These are phyloP conservation scores for Tubosaeta brunneosetosa DNA, from an alignment of 768 basidiomycete genomes.

Conservation along the genomic window DNA sequence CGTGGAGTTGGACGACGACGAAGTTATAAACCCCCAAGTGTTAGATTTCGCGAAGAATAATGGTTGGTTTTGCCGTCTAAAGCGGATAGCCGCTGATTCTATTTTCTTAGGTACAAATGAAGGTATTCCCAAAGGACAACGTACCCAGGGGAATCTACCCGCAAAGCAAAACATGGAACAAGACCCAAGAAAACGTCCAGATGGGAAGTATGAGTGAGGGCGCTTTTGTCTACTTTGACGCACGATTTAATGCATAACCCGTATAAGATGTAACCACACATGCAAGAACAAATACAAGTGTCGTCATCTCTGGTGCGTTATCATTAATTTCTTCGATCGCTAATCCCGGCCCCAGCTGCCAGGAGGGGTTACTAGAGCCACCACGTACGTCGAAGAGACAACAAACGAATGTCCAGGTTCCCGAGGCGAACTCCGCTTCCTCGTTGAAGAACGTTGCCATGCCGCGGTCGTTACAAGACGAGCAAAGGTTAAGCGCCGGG, in stretches of 20 bases:
- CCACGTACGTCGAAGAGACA: constrained; percentile 34
- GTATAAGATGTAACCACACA: constrained; percentile 65
- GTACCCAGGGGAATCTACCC: constrained; percentile 1
- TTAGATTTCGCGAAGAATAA: constrained; percentile 34
- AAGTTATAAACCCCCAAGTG: constrained; percentile 13
- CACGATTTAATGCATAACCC: neutral
- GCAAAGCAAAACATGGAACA: constrained; percentile 3
- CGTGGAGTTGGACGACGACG: constrained; percentile 33
- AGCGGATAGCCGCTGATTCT: neutral
- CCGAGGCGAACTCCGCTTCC: neutral
- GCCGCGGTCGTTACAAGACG: constrained; percentile 2
- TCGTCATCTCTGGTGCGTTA: constrained; percentile 62
- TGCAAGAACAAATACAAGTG: constrained; percentile 78
- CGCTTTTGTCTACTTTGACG: neutral
- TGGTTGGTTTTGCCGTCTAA: constrained; percentile 12
- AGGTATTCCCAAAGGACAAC: neutral
- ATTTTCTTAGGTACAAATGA: constrained; percentile 1
- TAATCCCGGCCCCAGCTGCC: constrained; percentile 49
- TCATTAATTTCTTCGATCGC: constrained; percentile 1
- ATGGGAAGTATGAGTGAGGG: constrained; percentile 61
- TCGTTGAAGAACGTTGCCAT: neutral
- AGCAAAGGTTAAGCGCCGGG: constrained; percentile 2
- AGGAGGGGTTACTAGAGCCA: constrained; percentile 60
- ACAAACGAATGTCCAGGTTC: constrained; percentile 19
- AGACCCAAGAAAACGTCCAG: constrained; percentile 42